Percentiles rank a stretch among this genome's conserved stretches.
These are phyloP conservation scores for Termitomyces heimii DNA, from an alignment of 768 basidiomycete species.

Conservation along the genomic window DNA sequence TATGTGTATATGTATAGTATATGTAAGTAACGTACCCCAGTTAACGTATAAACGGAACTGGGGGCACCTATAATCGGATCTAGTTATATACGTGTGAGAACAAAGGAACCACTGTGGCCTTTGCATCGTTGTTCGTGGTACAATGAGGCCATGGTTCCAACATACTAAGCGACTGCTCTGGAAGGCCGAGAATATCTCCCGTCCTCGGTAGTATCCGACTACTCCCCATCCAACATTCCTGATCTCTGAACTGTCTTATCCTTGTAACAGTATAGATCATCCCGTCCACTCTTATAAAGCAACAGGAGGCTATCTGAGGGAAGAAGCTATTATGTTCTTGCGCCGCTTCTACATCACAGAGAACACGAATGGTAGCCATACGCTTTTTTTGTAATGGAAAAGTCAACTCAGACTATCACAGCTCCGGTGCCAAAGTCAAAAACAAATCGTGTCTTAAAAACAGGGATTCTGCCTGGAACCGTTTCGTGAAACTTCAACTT, in stretches of 20 bases:
- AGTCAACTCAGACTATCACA: constrained; percentile 23
- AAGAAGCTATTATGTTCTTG: constrained; percentile 83
- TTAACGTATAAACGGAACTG: too few species aligned
- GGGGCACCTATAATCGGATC: too few species aligned
- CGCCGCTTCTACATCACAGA: constrained; percentile 91
- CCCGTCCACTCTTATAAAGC: constrained; percentile 73
- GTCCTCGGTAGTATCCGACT: too few species aligned
- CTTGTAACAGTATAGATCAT: constrained; percentile 50
- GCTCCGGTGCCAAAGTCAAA: constrained; percentile 92
- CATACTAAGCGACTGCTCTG: too few species aligned
- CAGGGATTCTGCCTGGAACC: constrained; percentile 46
- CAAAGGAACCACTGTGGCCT: too few species aligned
- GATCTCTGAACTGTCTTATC: background rate
- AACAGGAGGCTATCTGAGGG: constrained; percentile 67
- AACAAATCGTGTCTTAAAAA: constrained; percentile 78
- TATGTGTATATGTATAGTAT: too few species aligned
- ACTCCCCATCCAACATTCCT: too few species aligned
- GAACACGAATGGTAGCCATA: constrained; percentile 71
- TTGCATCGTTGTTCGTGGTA: too few species aligned
- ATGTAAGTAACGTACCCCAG: too few species aligned
- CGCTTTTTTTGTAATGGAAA: background rate
- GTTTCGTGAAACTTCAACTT: background rate
- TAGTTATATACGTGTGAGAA: too few species aligned
- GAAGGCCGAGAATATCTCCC: too few species aligned
- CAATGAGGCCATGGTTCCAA: too few species aligned